Conservation (phyloP, 306 rosid species). For the Oemleria cerasiformis region DNA sequence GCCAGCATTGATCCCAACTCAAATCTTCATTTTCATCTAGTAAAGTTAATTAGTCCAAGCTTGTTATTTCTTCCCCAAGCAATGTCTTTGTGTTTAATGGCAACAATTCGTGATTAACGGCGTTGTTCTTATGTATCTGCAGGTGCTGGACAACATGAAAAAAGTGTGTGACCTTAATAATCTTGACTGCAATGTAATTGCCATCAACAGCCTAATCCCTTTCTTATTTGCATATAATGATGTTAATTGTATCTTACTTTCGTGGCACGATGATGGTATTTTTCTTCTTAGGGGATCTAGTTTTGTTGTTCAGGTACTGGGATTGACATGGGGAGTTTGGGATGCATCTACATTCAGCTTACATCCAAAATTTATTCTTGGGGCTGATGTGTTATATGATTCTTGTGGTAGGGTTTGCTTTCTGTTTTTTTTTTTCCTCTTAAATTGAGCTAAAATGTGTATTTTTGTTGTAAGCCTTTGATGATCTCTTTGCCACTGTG, state of each 20-base stretch:
- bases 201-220: neutral
- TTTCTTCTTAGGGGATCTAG: conserved; percentile 13
- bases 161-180: conserved; percentile 68
- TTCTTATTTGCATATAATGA: neutral
- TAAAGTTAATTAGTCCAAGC: neutral
- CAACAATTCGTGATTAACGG: conserved; percentile 12
- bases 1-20: neutral
- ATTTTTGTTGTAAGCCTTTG: conserved; percentile 53
- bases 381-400: conserved; percentile 87
- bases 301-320: conserved; percentile 49
- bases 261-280: neutral
- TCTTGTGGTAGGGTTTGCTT: conserved; percentile 48
- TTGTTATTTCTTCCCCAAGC: neutral
- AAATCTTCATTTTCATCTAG: neutral
- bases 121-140: conserved; percentile 28
- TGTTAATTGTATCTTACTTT: neutral
- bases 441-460: conserved; percentile 30
- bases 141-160: conserved; percentile 88
- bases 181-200: conserved; percentile 60
- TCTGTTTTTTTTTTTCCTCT: neutral
- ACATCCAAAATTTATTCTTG: conserved; percentile 66
- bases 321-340: conserved; percentile 93
- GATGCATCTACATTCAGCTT: conserved; percentile 64
- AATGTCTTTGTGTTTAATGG: neutral
- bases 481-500: conserved; percentile 81